These are phyloP conservation scores for Amoeboaphelidium protococcarum DNA, from an alignment of 371 early-diverging fungal genomes.

Conservation along the genomic window DNA sequence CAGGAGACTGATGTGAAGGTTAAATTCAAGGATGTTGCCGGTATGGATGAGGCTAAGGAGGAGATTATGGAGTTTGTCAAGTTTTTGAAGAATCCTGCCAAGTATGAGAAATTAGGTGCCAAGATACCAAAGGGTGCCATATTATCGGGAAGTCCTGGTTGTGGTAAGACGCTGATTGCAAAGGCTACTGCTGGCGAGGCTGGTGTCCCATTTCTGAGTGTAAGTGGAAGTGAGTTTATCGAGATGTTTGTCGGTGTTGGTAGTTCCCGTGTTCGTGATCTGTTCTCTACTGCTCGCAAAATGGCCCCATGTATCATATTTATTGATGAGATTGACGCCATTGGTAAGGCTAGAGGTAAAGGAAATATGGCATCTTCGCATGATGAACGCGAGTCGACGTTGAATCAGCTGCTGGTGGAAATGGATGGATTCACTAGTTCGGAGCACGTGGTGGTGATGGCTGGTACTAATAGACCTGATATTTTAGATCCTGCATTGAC, in stretches of 20 bases:
- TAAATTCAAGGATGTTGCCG: slow-evolving; percentile 98
- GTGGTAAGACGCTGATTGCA: slow-evolving; percentile 88
- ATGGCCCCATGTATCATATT: slow-evolving; percentile 95
- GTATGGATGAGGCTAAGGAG: slow-evolving; percentile 97
- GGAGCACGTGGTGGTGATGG: slow-evolving; percentile 78
- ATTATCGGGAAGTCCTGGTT: slow-evolving; percentile 92
- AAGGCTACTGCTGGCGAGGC: slow-evolving; percentile 98
- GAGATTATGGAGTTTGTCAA: slow-evolving; percentile 99
- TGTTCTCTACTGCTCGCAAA: slow-evolving; percentile 90
- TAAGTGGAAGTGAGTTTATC: slow-evolving; percentile 96
- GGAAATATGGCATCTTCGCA: slow-evolving; percentile 77
- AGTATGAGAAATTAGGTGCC: slow-evolving; percentile 93
- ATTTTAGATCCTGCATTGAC: slow-evolving; percentile 72
- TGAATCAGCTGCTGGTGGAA: slow-evolving; percentile 92
- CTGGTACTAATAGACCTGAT: slow-evolving; percentile 83
- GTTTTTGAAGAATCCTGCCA: slow-evolving; percentile 73
- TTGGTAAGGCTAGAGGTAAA: slow-evolving; percentile 90
- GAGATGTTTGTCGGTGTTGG: slow-evolving; percentile 99
- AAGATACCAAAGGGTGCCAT: slow-evolving; percentile 99
- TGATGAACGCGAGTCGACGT: slow-evolving; percentile 91
- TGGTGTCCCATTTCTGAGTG: slow-evolving; percentile 85
- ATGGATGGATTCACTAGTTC: slow-evolving; percentile 93
- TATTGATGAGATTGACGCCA: slow-evolving; percentile 99
- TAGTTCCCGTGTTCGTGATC: slow-evolving; percentile 85
- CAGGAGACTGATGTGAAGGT: slow-evolving; percentile 82